Evolutionary conservation across 1,284 basidiomycete genomes (phyloP).

Genomic region (Boletus albobrunnescens): DNA sequence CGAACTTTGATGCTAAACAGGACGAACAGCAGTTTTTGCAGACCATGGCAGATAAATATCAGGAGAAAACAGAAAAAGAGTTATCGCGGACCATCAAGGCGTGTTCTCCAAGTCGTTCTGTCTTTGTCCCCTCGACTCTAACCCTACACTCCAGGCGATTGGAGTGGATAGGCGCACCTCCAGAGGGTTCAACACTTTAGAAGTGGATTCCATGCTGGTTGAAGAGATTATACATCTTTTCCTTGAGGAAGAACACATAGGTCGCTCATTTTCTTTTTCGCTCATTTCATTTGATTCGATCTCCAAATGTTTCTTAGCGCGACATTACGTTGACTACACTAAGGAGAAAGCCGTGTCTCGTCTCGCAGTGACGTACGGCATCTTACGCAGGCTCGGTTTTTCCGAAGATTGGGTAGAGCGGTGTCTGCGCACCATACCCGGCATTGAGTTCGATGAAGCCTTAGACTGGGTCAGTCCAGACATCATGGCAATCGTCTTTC

Average conservation of each 20-base stretch:
- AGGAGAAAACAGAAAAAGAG: constrained; percentile 90
- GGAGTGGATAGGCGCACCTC: constrained; percentile 82
- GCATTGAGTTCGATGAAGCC: constrained; percentile 85
- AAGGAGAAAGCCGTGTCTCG: constrained; percentile 73
- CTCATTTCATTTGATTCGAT: constrained; percentile 5
- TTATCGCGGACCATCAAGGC: constrained; percentile 60
- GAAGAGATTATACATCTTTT: constrained; percentile 59
- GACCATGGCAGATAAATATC: constrained; percentile 72
- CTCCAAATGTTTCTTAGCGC: constrained; percentile 27
- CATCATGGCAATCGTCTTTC: background rate
- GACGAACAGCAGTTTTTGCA: constrained; percentile 56
- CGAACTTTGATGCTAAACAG: constrained; percentile 38
- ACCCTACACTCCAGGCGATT: constrained; percentile 51
- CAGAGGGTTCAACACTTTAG: constrained; percentile 60
- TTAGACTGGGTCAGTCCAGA: constrained; percentile 75
- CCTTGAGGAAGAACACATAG: constrained; percentile 33
- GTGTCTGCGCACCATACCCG: constrained; percentile 61
- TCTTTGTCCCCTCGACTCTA: constrained; percentile 3
- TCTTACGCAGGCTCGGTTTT: constrained; percentile 84
- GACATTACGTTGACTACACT: constrained; percentile 43
- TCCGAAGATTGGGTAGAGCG: constrained; percentile 63
- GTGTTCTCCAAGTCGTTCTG: constrained; percentile 3
- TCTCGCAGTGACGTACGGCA: constrained; percentile 77
- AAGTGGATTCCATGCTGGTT: constrained; percentile 57
- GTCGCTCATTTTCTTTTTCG: constrained; percentile 5